Conservation (phyloP, 176 grass and related monocot genomes). For the Elaeis guineensis region DNA sequence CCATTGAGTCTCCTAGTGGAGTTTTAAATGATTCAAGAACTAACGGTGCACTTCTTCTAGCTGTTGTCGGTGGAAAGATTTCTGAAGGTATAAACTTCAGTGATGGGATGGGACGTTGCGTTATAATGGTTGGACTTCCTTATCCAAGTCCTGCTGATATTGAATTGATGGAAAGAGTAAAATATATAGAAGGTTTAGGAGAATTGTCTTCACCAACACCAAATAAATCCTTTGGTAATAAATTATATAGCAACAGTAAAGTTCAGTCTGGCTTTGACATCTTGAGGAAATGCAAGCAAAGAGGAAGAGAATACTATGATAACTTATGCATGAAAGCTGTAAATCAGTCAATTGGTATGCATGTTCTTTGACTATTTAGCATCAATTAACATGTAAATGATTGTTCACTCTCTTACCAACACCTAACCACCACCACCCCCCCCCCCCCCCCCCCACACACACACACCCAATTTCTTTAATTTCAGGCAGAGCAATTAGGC, state of each 20-base stretch:
- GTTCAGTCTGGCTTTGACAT: constrained; percentile 56
- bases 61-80: constrained; percentile 89
- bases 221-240: constrained; percentile 19
- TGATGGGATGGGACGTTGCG: constrained; percentile 87
- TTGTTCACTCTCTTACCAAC: not conserved
- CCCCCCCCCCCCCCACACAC: no score
- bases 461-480: constrained; percentile 15
- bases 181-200: constrained; percentile 65
- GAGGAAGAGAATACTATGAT: constrained; percentile 85
- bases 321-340: constrained; percentile 99
- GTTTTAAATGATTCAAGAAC: constrained; percentile 24
- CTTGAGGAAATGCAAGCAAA: constrained; percentile 53
- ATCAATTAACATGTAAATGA: not conserved
- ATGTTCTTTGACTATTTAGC: not conserved
- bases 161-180: constrained; percentile 81
- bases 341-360: constrained; percentile 88
- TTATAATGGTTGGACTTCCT: constrained; percentile 91
- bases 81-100: constrained; percentile 97
- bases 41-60: constrained; percentile 75
- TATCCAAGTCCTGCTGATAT: constrained; percentile 87
- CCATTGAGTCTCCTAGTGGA: constrained; percentile 36
- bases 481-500: constrained; percentile 94
- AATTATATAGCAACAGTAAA: constrained; percentile 35
- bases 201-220: constrained; percentile 9
- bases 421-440: no score